Percentiles rank a stretch among this genome's conserved stretches.
Evolutionary conservation across 192 early-diverging fungal species (phyloP).

Genomic region (Backusella tuberculispora): DNA sequence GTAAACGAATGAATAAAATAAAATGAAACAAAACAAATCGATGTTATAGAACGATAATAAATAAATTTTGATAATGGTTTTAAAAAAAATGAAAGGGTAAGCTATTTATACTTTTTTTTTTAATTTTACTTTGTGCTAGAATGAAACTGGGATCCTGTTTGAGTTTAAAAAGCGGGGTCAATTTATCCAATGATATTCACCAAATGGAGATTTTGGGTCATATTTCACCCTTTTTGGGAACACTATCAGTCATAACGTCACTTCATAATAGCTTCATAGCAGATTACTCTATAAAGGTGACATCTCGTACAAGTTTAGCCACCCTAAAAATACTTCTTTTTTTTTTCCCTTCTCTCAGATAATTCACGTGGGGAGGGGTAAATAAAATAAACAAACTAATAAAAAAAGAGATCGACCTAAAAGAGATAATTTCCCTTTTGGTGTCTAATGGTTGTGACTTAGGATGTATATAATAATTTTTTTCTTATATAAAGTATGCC

Average conservation of each 20-base stretch:
- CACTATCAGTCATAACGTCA: too few species aligned
- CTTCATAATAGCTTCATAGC: not conserved
- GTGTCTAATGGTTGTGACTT: too few species aligned
- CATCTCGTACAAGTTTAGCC: constrained; percentile 6
- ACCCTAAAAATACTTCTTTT: not conserved
- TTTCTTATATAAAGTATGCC: too few species aligned
- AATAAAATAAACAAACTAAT: too few species aligned
- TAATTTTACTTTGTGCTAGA: constrained; percentile 5
- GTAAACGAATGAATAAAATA: not conserved
- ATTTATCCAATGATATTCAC: not conserved
- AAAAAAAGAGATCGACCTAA: too few species aligned
- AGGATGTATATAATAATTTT: too few species aligned
- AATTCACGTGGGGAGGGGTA: not conserved
- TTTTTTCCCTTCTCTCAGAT: not conserved
- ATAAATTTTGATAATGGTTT: not conserved
- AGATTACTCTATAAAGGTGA: constrained; percentile 3
- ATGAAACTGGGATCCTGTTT: not conserved
- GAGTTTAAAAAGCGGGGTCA: constrained; percentile 1
- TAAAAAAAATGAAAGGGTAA: not conserved
- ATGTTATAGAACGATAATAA: constrained; percentile 10
- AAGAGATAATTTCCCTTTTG: too few species aligned
- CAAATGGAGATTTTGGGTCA: not conserved
- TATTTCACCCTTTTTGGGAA: not conserved
- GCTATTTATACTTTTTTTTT: constrained; percentile 10
- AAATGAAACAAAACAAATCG: not conserved